These are phyloP conservation scores for Haplosporangium sp. DNA, from an alignment of 371 early-diverging fungal species.

Conservation along the genomic window DNA sequence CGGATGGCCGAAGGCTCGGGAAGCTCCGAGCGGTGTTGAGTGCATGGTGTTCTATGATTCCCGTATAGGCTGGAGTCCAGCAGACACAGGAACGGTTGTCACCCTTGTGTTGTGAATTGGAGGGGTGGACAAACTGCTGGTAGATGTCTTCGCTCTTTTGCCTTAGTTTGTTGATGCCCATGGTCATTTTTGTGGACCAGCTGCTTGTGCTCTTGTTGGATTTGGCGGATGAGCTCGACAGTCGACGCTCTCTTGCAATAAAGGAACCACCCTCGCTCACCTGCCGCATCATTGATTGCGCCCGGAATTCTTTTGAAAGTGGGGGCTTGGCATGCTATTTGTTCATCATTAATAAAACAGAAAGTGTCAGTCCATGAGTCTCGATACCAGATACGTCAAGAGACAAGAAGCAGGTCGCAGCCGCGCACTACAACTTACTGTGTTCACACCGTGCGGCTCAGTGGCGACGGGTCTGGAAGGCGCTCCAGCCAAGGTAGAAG, in stretches of 20 bases:
- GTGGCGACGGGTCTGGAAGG: slow-evolving; percentile 6
- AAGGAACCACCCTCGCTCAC: slow-evolving; percentile 30
- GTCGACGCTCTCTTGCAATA: slow-evolving; percentile 26
- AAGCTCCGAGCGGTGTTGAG: slow-evolving; percentile 27
- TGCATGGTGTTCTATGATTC: slow-evolving; percentile 30
- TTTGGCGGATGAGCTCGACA: slow-evolving; percentile 35
- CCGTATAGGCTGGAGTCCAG: slow-evolving; percentile 43
- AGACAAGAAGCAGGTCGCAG: too few species aligned
- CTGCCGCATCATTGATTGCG: slow-evolving; percentile 28
- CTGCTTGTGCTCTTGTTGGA: slow-evolving; percentile 26
- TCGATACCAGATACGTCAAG: too few species aligned
- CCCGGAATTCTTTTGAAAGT: slow-evolving; percentile 15
- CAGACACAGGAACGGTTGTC: slow-evolving; percentile 35
- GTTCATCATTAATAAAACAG: not conserved
- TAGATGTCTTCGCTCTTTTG: slow-evolving; percentile 46
- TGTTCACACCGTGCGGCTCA: not conserved
- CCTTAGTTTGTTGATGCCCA: slow-evolving; percentile 43
- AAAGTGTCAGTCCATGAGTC: too few species aligned
- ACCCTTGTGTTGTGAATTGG: slow-evolving; percentile 1
- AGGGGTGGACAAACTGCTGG: slow-evolving; percentile 38
- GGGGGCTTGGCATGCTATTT: slow-evolving; percentile 15
- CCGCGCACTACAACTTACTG: slow-evolving; percentile 4
- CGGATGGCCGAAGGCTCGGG: slow-evolving; percentile 31
- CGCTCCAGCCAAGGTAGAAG: slow-evolving; percentile 31
- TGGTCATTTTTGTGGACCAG: slow-evolving; percentile 44